Evolutionary conservation across 2,329 filamentous ascomycete species (phyloP), one percentile per base, ranked within the genome.

Genomic region (Trichoderma cornu-damae): DNA sequence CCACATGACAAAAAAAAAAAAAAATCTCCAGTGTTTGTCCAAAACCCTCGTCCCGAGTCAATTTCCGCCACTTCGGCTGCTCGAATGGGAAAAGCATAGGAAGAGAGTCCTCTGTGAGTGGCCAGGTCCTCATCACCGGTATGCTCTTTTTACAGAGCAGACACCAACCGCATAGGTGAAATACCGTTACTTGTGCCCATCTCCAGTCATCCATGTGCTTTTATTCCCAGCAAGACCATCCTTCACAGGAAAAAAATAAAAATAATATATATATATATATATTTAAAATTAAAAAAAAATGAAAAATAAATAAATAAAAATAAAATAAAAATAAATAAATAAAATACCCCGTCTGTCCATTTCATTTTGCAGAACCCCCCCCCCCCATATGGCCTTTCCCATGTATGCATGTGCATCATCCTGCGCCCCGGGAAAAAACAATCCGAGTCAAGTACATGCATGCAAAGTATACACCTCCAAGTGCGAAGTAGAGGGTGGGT

Each of bases 391-490:
- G 52, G 47, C 52, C 43, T 47, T 57, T 14, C 28, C 46, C 35
- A 28, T 43, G 37, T 8, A 46, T 30, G 30, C 47, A 42, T 51
- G 46, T 51, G 46, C 46, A 6, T 57, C 46, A 6, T 57, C 54
- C 54, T 57, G 54, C 54, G 47, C 37, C 54, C 54, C 54, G 30
- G n/a, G 52, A 47, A 55, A 54, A 35, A 28, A 20, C 22, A 47
- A 46, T 47, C 42, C 30, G 22, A 30, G 16, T 34, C 9, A 22
- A 20, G 18, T 28, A 26, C 47, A 4, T 57, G 20, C 30, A 26
- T 57, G 35, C 49, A 26, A 12, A 20, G 28, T 28, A 20, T 28
- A 48, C 40, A 7, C 12, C 4, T 18, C 16, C 3, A 30, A 32
- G n/a, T 30, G 20, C 43, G 44, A 22, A 28, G 44, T 20, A 48